phyloP scores from a whole-genome alignment of 2,329 filamentous ascomycete genomes.

The Sporothrix luriei region DNA sequence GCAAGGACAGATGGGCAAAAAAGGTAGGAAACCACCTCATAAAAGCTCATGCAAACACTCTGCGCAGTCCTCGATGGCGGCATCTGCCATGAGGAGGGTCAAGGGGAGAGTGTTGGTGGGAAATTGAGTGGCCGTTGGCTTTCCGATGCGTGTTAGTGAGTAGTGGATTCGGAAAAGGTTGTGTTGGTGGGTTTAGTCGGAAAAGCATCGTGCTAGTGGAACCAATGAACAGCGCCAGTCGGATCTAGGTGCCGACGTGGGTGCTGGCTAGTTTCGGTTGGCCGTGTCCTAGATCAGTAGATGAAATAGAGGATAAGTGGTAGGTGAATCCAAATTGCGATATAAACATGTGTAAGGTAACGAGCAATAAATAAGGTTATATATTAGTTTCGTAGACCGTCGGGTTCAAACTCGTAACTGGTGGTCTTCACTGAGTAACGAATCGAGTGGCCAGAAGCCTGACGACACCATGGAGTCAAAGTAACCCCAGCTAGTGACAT shows the following conservation, averaged over 20 bases:
- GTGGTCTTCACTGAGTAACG: conserved; percentile 23
- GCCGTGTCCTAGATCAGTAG: background rate
- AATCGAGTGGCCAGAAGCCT: conserved; percentile 29
- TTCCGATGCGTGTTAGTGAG: conserved; percentile 20
- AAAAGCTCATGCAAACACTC: background rate
- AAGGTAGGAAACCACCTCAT: too few relatives aligned
- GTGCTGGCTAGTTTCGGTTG: conserved; percentile 18
- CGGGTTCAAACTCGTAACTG: background rate
- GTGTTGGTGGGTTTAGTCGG: background rate
- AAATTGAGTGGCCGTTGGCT: background rate
- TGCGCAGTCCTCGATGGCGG: background rate
- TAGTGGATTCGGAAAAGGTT: conserved; percentile 8
- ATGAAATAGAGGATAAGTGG: background rate
- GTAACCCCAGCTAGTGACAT: conserved; percentile 30
- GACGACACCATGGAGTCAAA: conserved; percentile 32
- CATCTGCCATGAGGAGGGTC: background rate
- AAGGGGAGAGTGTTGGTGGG: background rate
- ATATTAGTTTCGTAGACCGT: background rate
- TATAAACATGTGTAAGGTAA: background rate
- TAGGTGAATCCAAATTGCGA: background rate
- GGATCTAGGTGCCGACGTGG: conserved; percentile 63
- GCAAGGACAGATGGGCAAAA: background rate
- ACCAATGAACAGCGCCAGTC: background rate
- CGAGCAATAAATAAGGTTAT: background rate
- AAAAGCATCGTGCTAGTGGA: conserved; percentile 17